Conservation (phyloP, 2,329 filamentous ascomycete species). For the Penicillium sp. region DNA sequence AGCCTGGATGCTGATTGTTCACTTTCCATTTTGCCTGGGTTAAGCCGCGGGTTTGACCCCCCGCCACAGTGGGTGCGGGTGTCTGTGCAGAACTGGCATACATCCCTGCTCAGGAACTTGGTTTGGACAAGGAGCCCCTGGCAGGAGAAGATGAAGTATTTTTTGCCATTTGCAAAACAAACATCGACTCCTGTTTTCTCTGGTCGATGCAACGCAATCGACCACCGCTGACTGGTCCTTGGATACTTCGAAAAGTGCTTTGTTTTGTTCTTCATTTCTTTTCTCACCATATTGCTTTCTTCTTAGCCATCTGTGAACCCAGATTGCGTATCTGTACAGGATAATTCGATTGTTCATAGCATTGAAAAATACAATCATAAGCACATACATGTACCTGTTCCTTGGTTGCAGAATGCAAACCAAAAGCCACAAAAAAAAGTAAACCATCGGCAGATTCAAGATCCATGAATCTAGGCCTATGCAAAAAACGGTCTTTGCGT, state of each 20-base stretch:
- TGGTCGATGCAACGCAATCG: conserved; percentile 7
- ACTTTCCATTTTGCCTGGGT: conserved; percentile 15
- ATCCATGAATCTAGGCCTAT: not conserved
- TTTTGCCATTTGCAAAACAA: not conserved
- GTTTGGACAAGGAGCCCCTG: not conserved
- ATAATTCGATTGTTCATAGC: not conserved
- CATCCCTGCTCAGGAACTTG: conserved; percentile 9
- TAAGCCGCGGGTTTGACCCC: conserved; percentile 5
- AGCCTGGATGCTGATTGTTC: conserved; percentile 12
- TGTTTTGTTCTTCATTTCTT: conserved; percentile 1
- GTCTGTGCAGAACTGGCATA: conserved; percentile 17
- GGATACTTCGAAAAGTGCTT: conserved; percentile 10
- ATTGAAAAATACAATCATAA: not conserved
- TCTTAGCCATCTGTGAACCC: conserved; percentile 2
- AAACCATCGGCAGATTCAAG: not conserved
- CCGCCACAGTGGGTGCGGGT: conserved; percentile 15
- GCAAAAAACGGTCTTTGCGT: not conserved
- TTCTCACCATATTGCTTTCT: not conserved
- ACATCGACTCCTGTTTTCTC: conserved; percentile 1
- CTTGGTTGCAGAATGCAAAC: not conserved
- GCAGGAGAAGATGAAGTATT: not conserved
- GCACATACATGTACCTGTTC: not conserved
- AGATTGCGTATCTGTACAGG: conserved; percentile 1
- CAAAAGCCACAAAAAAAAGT: not conserved
- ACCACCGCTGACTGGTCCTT: conserved; percentile 10